Evolutionary conservation across 805 yeast genomes (phyloP).

Genomic region (Yarrowia sp.): DNA sequence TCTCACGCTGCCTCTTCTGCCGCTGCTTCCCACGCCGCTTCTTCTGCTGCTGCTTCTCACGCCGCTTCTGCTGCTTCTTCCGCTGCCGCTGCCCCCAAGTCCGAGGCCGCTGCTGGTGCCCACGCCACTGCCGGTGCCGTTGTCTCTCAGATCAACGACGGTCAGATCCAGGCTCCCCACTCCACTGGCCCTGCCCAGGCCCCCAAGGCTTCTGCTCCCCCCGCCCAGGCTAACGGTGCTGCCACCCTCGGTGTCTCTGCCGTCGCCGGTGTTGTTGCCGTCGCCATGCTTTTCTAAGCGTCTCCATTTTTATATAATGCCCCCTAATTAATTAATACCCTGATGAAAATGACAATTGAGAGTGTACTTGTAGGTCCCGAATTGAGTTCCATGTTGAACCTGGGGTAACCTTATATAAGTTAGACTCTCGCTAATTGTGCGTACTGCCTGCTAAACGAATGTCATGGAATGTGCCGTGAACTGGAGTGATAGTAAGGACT

Average conservation of each 20-base stretch:
- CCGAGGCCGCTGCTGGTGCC: slow-evolving; percentile 4
- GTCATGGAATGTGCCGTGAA: not conserved
- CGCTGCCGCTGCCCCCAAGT: slow-evolving; percentile 14
- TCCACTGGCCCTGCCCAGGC: slow-evolving; percentile 15
- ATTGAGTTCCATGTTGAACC: slow-evolving; percentile 1
- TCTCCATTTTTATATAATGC: slow-evolving; percentile 2
- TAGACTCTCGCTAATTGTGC: not conserved
- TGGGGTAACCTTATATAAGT: not conserved
- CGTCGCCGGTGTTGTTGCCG: slow-evolving; percentile 33
- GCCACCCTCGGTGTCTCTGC: slow-evolving; percentile 29
- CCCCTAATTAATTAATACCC: not conserved
- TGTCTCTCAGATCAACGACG: slow-evolving; percentile 31
- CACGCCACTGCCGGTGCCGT: slow-evolving; percentile 11
- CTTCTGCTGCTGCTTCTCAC: not conserved
- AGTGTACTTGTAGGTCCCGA: not conserved
- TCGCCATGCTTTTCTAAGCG: slow-evolving; percentile 34
- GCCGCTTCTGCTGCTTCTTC: not conserved
- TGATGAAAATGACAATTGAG: not conserved
- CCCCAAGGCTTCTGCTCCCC: slow-evolving; percentile 9
- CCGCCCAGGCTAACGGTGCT: slow-evolving; percentile 38
- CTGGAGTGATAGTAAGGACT: no score
- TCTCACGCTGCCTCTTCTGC: not conserved
- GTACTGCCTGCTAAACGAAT: not conserved
- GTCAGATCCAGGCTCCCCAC: slow-evolving; percentile 34
- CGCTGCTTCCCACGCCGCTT: not conserved